Evolutionary conservation across 176 grass and related monocot species (phyloP), one percentile per base, ranked within the genome.

Genomic region (Oryza coarctata): DNA sequence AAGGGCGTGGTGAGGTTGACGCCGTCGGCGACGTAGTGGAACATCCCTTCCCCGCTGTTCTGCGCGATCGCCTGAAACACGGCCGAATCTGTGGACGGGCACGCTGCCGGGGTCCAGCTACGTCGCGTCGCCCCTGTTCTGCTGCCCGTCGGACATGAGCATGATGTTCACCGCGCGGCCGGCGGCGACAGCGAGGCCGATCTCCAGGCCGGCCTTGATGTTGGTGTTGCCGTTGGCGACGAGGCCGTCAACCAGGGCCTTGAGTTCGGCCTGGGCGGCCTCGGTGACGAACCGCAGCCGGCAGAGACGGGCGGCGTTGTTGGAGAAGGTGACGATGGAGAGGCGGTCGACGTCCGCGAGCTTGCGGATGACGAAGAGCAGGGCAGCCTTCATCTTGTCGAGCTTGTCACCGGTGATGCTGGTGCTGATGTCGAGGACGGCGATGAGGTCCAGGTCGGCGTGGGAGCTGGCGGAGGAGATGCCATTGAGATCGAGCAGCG

Each of bases 341-440:
- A 86, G 71, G 44, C 84, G 84, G 84, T 86, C 84, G 0, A 74
- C 33, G 28, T 35, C 36, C 30, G 27, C 36, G 57, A 86, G 77
- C 71, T 86, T 86, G 27, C 38, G 63, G 41, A 86, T 35, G 7
- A 86, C 50, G 79, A 81, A 86, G 22, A 45, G 65, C 76, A 80
- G 73, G 12, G 84, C 77, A 5, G 0, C 47, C 74, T 86, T 65
- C 50, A 86, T 29, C 71, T 72, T 25, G 13, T 7, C 12, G 9
- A 86, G 44, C 84, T 58, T 86, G 0, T 18, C 30, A 33, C 40
- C 84, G 8, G 13, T 0, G 68, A 86, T 80, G 55, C 68, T 74
- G 11, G 38, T 29, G 39, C 84, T 81, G 20, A 74, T 57, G 64
- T 81, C 76, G 34, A 86, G 74, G 28, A 86, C 84, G 3, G 58